Conservation (phyloP, 768 basidiomycete genomes). For the Hygrophoropsis aurantiaca region DNA sequence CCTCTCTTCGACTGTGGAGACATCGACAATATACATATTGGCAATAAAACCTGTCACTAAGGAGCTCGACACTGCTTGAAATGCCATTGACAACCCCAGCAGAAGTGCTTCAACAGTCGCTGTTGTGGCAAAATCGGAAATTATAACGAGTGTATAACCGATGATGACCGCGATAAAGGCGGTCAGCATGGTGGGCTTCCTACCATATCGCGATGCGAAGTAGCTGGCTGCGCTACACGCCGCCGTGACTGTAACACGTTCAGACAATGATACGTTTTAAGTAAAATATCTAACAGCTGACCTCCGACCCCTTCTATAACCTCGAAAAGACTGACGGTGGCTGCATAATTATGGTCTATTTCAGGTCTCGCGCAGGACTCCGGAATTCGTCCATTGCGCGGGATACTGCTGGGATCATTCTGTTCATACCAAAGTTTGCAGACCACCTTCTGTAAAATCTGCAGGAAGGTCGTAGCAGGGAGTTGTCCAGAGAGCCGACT, state of each 20-base stretch:
- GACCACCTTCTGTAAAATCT: constrained; percentile 23
- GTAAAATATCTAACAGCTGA: constrained; percentile 7
- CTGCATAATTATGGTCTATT: constrained; percentile 21
- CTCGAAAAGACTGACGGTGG: constrained; percentile 13
- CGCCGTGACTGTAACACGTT: constrained; percentile 15
- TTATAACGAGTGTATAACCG: constrained; percentile 13
- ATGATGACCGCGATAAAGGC: constrained; percentile 6
- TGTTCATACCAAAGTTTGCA: constrained; percentile 23
- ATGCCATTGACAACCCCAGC: constrained; percentile 18
- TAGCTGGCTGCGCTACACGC: constrained; percentile 20
- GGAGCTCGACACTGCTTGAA: constrained; percentile 9
- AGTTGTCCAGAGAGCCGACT: constrained; percentile 19
- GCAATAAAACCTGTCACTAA: constrained; percentile 16
- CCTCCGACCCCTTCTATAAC: constrained; percentile 17
- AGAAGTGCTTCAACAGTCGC: constrained; percentile 11
- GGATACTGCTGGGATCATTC: constrained; percentile 10
- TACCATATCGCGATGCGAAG: constrained; percentile 25
- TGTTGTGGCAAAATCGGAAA: constrained; percentile 15
- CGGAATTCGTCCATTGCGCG: constrained; percentile 5
- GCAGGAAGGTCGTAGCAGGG: constrained; percentile 24
- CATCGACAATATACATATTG: too few relatives aligned
- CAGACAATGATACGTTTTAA: neutral
- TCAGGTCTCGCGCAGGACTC: constrained; percentile 20
- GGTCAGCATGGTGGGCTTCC: constrained; percentile 20
- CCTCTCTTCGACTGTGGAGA: constrained; percentile 24